Conservation (phyloP, 371 early-diverging fungal genomes). For the Lichtheimia ramosa region DNA sequence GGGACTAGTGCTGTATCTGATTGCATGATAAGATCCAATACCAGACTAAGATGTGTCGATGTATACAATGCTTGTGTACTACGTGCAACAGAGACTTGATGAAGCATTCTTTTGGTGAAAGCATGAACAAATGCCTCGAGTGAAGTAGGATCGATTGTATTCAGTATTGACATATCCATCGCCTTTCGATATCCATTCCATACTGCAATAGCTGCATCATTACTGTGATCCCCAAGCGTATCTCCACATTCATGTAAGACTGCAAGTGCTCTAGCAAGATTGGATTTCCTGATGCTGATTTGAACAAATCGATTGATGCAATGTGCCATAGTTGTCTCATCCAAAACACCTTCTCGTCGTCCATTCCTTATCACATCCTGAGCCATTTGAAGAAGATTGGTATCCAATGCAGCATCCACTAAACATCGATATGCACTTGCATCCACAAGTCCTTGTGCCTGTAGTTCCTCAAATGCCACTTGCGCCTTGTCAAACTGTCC, state of each 20-base stretch:
- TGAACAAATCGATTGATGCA: conserved; percentile 7
- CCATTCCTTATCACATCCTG: conserved; percentile 5
- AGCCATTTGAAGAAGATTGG: conserved; percentile 7
- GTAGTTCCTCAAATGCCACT: conserved; percentile 13
- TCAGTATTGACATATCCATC: background rate
- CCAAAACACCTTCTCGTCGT: background rate
- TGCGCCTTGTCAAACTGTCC: conserved; percentile 12
- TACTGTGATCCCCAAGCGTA: background rate
- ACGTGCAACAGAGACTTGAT: background rate
- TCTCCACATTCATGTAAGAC: background rate
- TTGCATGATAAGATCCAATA: conserved; percentile 10
- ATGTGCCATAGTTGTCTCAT: background rate
- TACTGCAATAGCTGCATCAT: background rate
- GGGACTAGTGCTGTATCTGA: background rate
- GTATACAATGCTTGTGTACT: conserved; percentile 10
- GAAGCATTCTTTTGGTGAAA: conserved; percentile 1
- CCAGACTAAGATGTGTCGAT: background rate
- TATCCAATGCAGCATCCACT: conserved; percentile 22
- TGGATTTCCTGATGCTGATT: conserved; percentile 4
- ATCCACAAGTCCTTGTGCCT: conserved; percentile 9
- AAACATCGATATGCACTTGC: conserved; percentile 15
- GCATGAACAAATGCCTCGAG: conserved; percentile 9
- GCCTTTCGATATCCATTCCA: background rate
- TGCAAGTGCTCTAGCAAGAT: conserved; percentile 5
- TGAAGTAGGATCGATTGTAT: background rate